Percentiles rank a stretch among this genome's conserved stretches.
Conservation (phyloP, 139 green algal species). For the Micractinium conductrix region DNA sequence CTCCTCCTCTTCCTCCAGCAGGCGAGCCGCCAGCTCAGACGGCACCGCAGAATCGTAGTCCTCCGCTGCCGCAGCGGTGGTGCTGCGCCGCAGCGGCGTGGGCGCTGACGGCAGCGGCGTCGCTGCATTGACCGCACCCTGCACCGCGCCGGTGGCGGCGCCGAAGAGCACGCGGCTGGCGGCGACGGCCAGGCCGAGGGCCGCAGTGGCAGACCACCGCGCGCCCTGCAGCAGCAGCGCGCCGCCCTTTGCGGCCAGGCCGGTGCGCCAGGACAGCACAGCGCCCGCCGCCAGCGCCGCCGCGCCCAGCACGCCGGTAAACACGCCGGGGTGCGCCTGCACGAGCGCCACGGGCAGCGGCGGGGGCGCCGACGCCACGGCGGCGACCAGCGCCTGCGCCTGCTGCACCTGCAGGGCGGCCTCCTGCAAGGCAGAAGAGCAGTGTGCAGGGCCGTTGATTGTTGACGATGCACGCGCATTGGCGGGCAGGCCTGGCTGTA, state of each 20-base stretch:
- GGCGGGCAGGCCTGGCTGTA: no score
- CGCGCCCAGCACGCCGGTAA: slow-evolving; percentile 5
- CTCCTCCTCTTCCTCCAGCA: neutral
- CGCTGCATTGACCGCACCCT: neutral
- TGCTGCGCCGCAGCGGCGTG: neutral
- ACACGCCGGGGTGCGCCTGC: slow-evolving; percentile 3
- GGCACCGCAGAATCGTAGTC: neutral
- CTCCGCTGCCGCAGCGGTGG: neutral
- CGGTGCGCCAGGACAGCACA: neutral
- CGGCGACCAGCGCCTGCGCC: neutral
- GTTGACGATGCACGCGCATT: neutral
- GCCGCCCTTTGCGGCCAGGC: neutral
- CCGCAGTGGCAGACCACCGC: neutral
- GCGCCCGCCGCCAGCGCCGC: neutral
- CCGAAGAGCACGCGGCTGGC: neutral
- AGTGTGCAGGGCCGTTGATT: neutral
- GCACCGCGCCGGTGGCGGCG: neutral
- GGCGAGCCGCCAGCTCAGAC: neutral
- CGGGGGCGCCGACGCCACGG: neutral
- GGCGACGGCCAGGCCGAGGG: neutral
- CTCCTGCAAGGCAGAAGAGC: neutral
- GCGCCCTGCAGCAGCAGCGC: neutral
- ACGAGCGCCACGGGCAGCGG: neutral
- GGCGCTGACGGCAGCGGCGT: neutral
- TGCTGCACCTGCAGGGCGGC: neutral